A percentile compares a stretch with the other conserved stretches of the same genome.
Evolutionary conservation across 352 stramenopile genomes (phyloP).

Genomic region (Phytophthora citrophthora): DNA sequence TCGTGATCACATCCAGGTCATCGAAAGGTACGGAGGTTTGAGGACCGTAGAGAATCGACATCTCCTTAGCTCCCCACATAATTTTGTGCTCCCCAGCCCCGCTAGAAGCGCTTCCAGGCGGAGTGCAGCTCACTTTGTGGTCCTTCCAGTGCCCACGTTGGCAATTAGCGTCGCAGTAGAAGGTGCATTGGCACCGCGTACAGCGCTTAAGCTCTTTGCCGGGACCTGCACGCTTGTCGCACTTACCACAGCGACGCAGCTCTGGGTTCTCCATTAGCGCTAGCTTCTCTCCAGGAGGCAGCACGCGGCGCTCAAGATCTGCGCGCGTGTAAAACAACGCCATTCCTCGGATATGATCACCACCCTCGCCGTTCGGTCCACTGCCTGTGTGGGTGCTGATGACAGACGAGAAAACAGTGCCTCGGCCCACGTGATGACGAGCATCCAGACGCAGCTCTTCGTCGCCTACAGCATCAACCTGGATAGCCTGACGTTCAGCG

Average conservation of each 20-base stretch:
- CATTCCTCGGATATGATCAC: constrained; percentile 75
- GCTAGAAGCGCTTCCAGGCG: constrained; percentile 34
- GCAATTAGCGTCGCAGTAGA: constrained; percentile 81
- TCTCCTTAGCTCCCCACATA: constrained; percentile 81
- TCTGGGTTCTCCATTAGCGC: constrained; percentile 76
- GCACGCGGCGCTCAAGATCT: constrained; percentile 78
- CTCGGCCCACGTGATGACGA: constrained; percentile 56
- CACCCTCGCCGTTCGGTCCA: constrained; percentile 30
- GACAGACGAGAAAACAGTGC: constrained; percentile 78
- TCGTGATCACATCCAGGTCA: constrained; percentile 76
- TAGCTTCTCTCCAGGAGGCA: constrained; percentile 67
- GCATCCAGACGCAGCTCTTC: constrained; percentile 74
- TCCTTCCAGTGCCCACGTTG: constrained; percentile 85
- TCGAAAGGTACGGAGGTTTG: constrained; percentile 82
- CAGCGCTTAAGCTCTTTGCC: constrained; percentile 77
- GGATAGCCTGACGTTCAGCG: constrained; percentile 78
- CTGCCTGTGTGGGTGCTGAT: constrained; percentile 59
- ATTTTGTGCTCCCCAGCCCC: constrained; percentile 53
- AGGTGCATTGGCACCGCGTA: constrained; percentile 85
- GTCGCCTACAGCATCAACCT: constrained; percentile 68
- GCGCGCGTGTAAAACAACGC: constrained; percentile 81
- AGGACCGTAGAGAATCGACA: constrained; percentile 78
- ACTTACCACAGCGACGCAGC: constrained; percentile 75
- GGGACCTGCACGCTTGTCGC: constrained; percentile 73
- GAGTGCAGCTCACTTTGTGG: constrained; percentile 82